These are phyloP conservation scores for Neurospora sp. DNA, from an alignment of 495 filamentous ascomycete species.

Conservation along the genomic window DNA sequence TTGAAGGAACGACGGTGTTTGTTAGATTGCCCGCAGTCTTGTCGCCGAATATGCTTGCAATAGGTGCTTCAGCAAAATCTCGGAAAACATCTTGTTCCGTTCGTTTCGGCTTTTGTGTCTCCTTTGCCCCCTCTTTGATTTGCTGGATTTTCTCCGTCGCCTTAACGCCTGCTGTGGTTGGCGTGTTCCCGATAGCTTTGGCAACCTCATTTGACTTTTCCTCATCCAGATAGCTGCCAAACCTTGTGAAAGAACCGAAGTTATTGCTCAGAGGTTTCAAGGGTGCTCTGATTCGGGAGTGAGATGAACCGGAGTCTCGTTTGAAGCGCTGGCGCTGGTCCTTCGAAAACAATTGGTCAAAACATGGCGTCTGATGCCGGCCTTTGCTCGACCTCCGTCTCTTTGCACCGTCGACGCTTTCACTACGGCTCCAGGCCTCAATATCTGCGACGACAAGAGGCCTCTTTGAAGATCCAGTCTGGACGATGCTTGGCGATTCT, in stretches of 20 bases:
- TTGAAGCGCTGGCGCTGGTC: not conserved
- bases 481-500: not conserved
- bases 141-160: not conserved
- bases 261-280: not conserved
- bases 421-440: not conserved
- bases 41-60: not conserved
- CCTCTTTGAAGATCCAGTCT: not conserved
- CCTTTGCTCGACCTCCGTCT: not conserved
- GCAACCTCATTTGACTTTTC: not conserved
- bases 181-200: constrained; percentile 1
- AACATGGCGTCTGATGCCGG: not conserved
- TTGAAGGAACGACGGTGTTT: not conserved
- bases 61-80: not conserved
- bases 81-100: not conserved
- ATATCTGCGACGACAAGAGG: not conserved
- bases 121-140: not conserved
- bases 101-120: not conserved
- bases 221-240: not conserved
- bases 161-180: not conserved
- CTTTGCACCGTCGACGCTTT: not conserved
- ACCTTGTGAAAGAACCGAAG: not conserved
- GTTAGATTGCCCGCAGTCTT: not conserved
- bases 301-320: not conserved
- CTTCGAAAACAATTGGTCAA: not conserved
- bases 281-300: not conserved